Percentiles rank a stretch among this genome's conserved stretches.
Conservation (phyloP, 768 basidiomycete species). For the Tricholoma saponaceum region DNA sequence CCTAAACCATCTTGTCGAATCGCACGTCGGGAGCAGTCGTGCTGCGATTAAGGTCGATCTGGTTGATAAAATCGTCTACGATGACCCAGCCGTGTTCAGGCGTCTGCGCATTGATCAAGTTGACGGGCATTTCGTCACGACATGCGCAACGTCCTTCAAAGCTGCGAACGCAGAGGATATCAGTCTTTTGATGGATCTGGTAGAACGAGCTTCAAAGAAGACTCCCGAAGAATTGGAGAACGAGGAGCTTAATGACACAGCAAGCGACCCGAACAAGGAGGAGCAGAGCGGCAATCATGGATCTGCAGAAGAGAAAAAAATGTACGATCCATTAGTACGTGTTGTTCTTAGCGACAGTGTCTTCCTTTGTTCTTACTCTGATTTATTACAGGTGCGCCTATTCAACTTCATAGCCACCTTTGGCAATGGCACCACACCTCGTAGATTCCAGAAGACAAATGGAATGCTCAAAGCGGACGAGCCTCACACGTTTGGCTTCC, state of each 20-base stretch:
- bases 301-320: slow-evolving; percentile 9
- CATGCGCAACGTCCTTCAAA: neutral
- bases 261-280: neutral
- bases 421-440: neutral
- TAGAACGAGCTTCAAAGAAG: neutral
- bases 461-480: neutral
- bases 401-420: slow-evolving; percentile 11
- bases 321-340: slow-evolving; percentile 10
- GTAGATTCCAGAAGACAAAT: slow-evolving; percentile 3
- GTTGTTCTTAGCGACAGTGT: slow-evolving; percentile 2
- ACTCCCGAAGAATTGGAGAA: neutral
- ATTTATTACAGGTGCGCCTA: slow-evolving; percentile 4
- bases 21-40: too few species aligned
- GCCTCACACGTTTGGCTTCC: slow-evolving; percentile 11
- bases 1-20: too few species aligned
- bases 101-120: neutral
- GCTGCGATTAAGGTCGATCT: too few species aligned
- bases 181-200: neutral
- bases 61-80: too few species aligned
- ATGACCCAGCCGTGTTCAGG: too few species aligned
- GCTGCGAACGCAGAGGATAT: neutral
- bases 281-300: slow-evolving; percentile 1
- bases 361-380: neutral
- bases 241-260: neutral
- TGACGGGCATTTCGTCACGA: neutral